phyloP scores from a whole-genome alignment of 208 protist species.

The Crithidia acanthocephali region DNA sequence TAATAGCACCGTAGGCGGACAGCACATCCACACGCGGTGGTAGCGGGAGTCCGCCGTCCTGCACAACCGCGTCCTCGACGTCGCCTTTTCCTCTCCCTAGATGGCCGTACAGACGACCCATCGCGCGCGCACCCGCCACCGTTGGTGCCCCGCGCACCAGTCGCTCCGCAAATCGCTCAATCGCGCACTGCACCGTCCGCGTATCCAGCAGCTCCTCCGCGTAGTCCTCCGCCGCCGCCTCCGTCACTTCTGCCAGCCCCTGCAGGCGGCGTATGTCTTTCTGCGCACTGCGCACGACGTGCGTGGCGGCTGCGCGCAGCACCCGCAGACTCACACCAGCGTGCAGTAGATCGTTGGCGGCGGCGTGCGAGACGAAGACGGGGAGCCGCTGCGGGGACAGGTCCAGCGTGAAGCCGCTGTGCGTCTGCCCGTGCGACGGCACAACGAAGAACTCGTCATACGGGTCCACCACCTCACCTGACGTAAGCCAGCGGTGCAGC shows the following conservation, averaged over 20 bases:
- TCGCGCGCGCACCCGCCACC: not conserved
- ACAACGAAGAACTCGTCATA: conserved; percentile 91
- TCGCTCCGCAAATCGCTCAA: conserved; percentile 27
- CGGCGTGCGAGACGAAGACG: conserved; percentile 59
- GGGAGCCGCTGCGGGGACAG: conserved; percentile 68
- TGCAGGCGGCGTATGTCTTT: conserved; percentile 36
- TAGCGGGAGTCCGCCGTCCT: conserved; percentile 11
- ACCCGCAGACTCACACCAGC: conserved; percentile 76
- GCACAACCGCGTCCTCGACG: not conserved
- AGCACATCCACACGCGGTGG: conserved; percentile 56
- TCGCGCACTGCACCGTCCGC: conserved; percentile 32
- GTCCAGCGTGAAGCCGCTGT: conserved; percentile 70
- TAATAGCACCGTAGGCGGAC: conserved; percentile 30
- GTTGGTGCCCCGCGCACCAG: conserved; percentile 26
- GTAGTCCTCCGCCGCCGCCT: conserved; percentile 33
- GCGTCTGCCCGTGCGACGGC: conserved; percentile 58
- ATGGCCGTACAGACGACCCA: not conserved
- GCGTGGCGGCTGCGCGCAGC: conserved; percentile 62
- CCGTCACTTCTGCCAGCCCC: conserved; percentile 20
- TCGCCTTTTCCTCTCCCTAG: not conserved
- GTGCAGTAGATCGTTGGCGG: conserved; percentile 58
- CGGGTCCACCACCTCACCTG: conserved; percentile 61
- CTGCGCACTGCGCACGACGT: conserved; percentile 44
- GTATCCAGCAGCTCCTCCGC: conserved; percentile 35
- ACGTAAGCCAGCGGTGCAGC: conserved; percentile 65